phyloP scores from a whole-genome alignment of 805 yeast species.

The Diddensiella caesifluorescens region DNA sequence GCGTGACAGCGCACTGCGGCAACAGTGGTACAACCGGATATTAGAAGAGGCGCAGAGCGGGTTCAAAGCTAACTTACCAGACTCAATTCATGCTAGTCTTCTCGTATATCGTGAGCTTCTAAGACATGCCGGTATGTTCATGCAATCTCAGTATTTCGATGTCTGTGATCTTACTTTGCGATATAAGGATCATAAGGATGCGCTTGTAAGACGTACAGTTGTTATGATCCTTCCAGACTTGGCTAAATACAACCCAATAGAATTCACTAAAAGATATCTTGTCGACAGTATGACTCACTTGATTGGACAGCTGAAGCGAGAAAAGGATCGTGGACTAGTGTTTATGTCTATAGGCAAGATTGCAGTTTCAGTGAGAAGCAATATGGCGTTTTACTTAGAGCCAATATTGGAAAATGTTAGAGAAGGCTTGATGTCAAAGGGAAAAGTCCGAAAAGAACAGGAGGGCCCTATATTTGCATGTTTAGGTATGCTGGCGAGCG shows the following conservation, averaged over 20 bases:
- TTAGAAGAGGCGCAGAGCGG: conserved; percentile 64
- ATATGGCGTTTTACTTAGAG: conserved; percentile 81
- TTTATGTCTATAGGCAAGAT: conserved; percentile 80
- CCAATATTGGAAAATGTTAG: conserved; percentile 78
- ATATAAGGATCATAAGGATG: conserved; percentile 71
- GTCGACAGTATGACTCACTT: conserved; percentile 75
- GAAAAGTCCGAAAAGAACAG: conserved; percentile 55
- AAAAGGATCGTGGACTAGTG: conserved; percentile 70
- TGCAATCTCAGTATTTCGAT: conserved; percentile 66
- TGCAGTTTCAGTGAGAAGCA: conserved; percentile 68
- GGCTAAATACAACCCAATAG: conserved; percentile 68
- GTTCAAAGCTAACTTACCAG: conserved; percentile 48
- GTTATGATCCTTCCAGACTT: conserved; percentile 75
- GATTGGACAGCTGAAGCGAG: conserved; percentile 68
- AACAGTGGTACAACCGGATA: conserved; percentile 68
- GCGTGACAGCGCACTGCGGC: conserved; percentile 65
- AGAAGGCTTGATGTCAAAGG: conserved; percentile 65
- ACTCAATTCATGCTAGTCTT: conserved; percentile 80
- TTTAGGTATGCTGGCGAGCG: conserved; percentile 75
- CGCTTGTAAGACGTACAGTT: conserved; percentile 77
- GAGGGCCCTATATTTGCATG: conserved; percentile 87
- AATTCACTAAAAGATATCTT: conserved; percentile 74
- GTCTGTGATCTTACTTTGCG: conserved; percentile 68
- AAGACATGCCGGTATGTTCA: conserved; percentile 62
- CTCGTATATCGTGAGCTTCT: conserved; percentile 77